A percentile compares a stretch with the other conserved stretches of the same genome.
Conservation (phyloP, 2,329 filamentous ascomycete genomes). For the Sphaerostilbella broomeana region DNA sequence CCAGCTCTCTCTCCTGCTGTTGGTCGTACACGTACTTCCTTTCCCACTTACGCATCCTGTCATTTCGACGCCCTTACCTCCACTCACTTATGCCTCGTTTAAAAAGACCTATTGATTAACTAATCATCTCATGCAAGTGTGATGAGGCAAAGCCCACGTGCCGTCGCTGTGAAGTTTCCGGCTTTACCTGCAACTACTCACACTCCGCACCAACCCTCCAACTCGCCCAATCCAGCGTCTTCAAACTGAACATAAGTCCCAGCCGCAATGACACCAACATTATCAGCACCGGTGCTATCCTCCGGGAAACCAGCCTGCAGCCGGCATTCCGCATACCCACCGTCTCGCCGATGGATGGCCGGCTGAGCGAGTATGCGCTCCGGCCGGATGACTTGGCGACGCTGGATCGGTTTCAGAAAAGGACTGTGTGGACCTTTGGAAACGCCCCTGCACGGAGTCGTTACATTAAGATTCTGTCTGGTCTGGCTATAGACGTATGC, state of each 20-base stretch:
- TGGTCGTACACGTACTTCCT: not conserved
- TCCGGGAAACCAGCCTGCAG: constrained; percentile 2
- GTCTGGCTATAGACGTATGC: constrained; percentile 35
- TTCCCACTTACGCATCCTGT: not conserved
- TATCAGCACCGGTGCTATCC: not conserved
- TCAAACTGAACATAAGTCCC: constrained; percentile 12
- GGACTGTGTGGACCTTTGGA: constrained; percentile 37
- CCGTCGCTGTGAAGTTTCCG: constrained; percentile 37
- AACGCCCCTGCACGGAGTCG: constrained; percentile 23
- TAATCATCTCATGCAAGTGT: no score
- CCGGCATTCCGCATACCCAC: constrained; percentile 19
- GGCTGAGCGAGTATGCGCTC: constrained; percentile 24
- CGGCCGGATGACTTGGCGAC: constrained; percentile 27
- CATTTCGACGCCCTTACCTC: not conserved
- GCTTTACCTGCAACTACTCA: constrained; percentile 42
- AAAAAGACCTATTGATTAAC: no score
- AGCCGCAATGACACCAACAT: not conserved
- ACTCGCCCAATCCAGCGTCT: constrained; percentile 16
- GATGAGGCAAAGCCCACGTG: constrained; percentile 44
- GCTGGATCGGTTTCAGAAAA: constrained; percentile 36
- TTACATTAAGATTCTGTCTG: constrained; percentile 30
- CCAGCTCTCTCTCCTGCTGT: not conserved
- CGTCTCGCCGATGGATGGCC: constrained; percentile 18
- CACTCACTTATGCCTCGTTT: no score
- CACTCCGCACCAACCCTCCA: constrained; percentile 17